Evolutionary conservation across 305 asterid species (phyloP).

Genomic region (Fraxinus ornus): DNA sequence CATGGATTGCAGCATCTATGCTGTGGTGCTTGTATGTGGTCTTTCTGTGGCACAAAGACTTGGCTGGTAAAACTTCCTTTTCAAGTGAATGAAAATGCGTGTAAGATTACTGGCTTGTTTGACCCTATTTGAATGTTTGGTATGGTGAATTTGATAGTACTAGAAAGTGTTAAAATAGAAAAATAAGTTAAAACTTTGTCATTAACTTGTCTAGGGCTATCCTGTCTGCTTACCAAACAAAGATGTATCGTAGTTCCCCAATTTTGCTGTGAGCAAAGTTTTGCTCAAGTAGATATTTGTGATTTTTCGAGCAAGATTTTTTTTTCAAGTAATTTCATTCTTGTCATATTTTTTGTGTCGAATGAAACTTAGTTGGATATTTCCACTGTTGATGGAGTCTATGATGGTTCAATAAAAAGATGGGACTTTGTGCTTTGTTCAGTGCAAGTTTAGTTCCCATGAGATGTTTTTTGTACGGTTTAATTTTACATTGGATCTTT

Average conservation of each 20-base stretch:
- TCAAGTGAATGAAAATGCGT: neutral
- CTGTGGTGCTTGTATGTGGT: slow-evolving; percentile 61
- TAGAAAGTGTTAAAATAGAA: neutral
- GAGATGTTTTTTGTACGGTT: neutral
- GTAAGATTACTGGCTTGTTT: neutral
- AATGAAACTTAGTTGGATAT: neutral
- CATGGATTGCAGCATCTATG: slow-evolving; percentile 69
- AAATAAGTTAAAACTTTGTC: neutral
- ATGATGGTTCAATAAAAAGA: neutral
- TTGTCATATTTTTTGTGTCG: neutral
- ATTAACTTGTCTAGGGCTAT: neutral
- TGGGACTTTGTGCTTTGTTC: neutral
- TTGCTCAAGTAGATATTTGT: neutral
- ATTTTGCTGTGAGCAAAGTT: neutral
- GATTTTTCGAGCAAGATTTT: neutral
- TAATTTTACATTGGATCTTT: neutral
- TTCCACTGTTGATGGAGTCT: neutral
- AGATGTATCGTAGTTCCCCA: neutral
- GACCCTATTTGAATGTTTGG: neutral
- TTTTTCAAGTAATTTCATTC: neutral
- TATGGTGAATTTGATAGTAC: neutral
- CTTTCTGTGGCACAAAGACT: slow-evolving; percentile 44
- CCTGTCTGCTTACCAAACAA: neutral
- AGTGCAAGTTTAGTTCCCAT: neutral
- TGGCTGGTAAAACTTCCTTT: slow-evolving; percentile 33